These are phyloP conservation scores for Gnomoniopsis smithogilvyi DNA, from an alignment of 2,329 filamentous ascomycete genomes.

Conservation along the genomic window DNA sequence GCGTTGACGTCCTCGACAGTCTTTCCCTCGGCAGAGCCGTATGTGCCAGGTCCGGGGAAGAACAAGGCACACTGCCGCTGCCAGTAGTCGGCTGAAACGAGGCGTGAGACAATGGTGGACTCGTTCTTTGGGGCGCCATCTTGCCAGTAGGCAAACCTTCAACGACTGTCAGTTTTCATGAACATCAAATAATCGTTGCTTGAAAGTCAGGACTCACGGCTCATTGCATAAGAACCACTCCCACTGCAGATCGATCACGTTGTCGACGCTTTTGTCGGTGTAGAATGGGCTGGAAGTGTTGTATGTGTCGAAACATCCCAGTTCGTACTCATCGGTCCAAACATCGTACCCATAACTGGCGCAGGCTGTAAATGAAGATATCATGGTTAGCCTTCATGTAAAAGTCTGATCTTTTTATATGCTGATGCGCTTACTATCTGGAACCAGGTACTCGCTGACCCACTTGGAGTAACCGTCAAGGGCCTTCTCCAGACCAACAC, in stretches of 20 bases:
- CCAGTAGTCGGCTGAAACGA: conserved; percentile 35
- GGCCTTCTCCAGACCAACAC: conserved; percentile 49
- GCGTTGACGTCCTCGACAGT: conserved; percentile 31
- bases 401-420: not conserved
- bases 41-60: conserved; percentile 38
- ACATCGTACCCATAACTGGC: conserved; percentile 45
- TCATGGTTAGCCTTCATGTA: not conserved
- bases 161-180: not conserved
- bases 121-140: conserved; percentile 41
- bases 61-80: conserved; percentile 40
- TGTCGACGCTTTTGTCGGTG: conserved; percentile 34
- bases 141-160: conserved; percentile 37
- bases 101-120: conserved; percentile 39
- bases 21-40: conserved; percentile 30
- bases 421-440: conserved; percentile 31
- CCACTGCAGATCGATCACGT: conserved; percentile 49
- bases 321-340: conserved; percentile 37
- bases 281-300: conserved; percentile 41
- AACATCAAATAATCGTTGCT: not conserved
- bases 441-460: conserved; percentile 38
- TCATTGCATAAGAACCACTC: conserved; percentile 55
- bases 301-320: conserved; percentile 42
- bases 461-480: conserved; percentile 50
- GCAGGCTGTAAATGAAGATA: conserved; percentile 17
- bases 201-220: conserved; percentile 23